Base-by-base conservation (phyloP, 768 basidiomycete species). In the Podaxis rugospora region DNA sequence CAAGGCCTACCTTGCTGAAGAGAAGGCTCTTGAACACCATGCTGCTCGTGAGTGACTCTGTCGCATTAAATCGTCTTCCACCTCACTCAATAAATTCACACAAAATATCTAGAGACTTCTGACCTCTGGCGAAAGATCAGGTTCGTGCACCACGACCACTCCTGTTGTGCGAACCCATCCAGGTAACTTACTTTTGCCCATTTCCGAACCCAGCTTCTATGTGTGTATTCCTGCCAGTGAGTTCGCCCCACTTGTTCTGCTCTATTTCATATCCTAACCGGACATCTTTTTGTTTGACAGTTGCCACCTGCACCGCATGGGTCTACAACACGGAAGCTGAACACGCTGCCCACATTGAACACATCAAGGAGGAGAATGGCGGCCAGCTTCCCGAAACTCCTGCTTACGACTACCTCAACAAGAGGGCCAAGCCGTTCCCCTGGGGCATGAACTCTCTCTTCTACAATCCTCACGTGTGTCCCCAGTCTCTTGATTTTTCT, bases 71-170 rank as follows among this genome's bases (percentile, higher is more conserved):
- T 59, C n/a, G 57, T 46, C 25, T 35, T 40, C 51, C 25, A 39
- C 35, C 11, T 37, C 36, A 5, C 49, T 64, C 56, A 52, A 42
- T 64, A 62, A 61, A 18, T 46, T 65, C 65, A 63, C 44, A 16
- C 27, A 32, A 40, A 46, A 57, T 63, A 39, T 11, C 1, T 67
- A 94, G 92, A 86, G 62, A 89, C 91, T 28, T 76, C 88, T 54
- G 80, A 87, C 58, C 83, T 94, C 65, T 94, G 92, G 92, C 86
- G 90, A 69, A 92, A 87, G 78, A 90, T 94, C 72, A 90, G 89
- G 91, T 89, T 69, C 53, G 82, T 70, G 27, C 2, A 51, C 27
- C 40, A 23, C 11, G 1, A 55, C 11, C 1, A 55, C 28, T 51
- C n/a, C 46, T 10, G 32, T 55, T 61, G 28, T 46, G 32, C 40